Evolutionary conservation across 2,329 filamentous ascomycete species (phyloP), one percentile per base, ranked within the genome.

Genomic region (Scortechinia acanthostroma): DNA sequence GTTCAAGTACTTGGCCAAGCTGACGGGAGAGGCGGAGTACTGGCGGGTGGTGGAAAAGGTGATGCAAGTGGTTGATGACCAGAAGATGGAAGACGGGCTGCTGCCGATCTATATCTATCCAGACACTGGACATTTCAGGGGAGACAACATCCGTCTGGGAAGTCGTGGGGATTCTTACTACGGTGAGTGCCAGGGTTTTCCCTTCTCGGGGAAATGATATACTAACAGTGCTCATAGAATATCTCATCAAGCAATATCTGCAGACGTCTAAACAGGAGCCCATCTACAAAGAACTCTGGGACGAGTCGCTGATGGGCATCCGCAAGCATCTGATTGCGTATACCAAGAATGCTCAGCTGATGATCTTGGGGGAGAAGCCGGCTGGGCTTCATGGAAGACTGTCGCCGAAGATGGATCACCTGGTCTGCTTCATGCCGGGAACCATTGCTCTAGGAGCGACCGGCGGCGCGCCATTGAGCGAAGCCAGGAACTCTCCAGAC

Each of bases 131-230:
- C 61, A 70, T 22, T 88, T 88, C 61, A 71, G 75, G 40, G 80
- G 80, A 15, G 64, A 73, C 4, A 85, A 86, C 52, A 85, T 89
- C 53, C 76, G 83, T 16, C 68, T 88, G 4, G 85, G 84, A 3
- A 87, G 80, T 52, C 71, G 84, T 47, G 84, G 83, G 16, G 83
- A 88, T 60, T 86, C 81, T 28, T 89, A 88, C 58, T 89, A 89
- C 59, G 79, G 47, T 47, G n/a, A 13, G 35, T 40, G 13, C 17
- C 17, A 10, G 14, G 6, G 35, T 13, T 40, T n/a, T 42, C 25
- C 25, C n/a, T 30, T 30, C n/a, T n/a, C n/a, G n/a, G n/a, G n/a
- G n/a, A n/a, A n/a, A n/a, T n/a, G n/a, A n/a, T n/a, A n/a, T n/a
- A 19, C 35, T 40, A 40, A 43, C 23, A 47, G 23, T 14, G 1